Percentiles rank a stretch among this genome's conserved stretches.
These are phyloP conservation scores for Chaetomium sp. DNA, from an alignment of 2,329 filamentous ascomycete species.

Conservation along the genomic window DNA sequence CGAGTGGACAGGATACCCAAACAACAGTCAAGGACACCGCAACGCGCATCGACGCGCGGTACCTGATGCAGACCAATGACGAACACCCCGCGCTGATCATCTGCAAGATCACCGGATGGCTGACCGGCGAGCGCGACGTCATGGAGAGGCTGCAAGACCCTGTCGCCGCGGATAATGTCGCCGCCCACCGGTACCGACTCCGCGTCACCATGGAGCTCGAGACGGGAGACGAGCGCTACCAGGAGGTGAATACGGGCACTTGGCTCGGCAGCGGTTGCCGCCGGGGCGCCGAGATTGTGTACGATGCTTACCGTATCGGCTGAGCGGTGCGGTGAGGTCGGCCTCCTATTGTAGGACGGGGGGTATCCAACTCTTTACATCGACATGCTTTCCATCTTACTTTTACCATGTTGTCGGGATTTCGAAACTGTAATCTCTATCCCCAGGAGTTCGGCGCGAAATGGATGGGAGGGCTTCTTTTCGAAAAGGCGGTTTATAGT, in stretches of 20 bases:
- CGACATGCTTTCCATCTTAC: background rate
- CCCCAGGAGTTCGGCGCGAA: background rate
- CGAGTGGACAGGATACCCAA: conserved; percentile 34
- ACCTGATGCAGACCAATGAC: conserved; percentile 35
- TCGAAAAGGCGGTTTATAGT: background rate
- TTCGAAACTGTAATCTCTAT: background rate
- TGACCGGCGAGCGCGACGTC: conserved; percentile 34
- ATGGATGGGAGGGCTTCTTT: background rate
- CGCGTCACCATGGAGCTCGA: conserved; percentile 36
- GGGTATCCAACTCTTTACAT: background rate
- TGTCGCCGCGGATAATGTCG: conserved; percentile 34
- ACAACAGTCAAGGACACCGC: conserved; percentile 32
- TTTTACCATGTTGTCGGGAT: background rate
- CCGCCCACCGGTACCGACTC: conserved; percentile 33
- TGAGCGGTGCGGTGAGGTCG: conserved; percentile 13
- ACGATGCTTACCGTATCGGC: conserved; percentile 35
- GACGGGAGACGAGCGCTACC: conserved; percentile 37
- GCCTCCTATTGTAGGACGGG: background rate
- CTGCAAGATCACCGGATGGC: conserved; percentile 36
- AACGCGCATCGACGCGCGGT: conserved; percentile 33
- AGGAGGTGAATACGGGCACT: conserved; percentile 33
- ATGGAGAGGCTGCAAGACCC: conserved; percentile 35
- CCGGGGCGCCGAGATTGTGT: conserved; percentile 35
- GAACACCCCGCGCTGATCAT: conserved; percentile 34
- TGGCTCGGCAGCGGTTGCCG: conserved; percentile 36